Evolutionary conservation across 1,284 basidiomycete species (phyloP).

Genomic region (Ceratobasidium papillatum): DNA sequence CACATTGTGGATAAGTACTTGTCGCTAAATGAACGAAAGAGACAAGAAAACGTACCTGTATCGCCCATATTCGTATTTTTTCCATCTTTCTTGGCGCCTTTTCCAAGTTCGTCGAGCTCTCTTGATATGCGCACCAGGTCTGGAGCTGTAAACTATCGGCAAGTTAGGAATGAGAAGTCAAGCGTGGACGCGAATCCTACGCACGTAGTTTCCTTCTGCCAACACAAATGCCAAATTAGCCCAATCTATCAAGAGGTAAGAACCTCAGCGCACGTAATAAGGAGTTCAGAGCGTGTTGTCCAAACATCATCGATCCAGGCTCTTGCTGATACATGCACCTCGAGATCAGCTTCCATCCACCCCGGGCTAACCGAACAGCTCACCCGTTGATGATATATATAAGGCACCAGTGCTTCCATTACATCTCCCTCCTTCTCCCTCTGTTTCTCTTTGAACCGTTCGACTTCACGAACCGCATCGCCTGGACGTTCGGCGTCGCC

Average conservation of each 20-base stretch:
- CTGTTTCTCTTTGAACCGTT: constrained; percentile 32
- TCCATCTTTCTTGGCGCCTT: constrained; percentile 56
- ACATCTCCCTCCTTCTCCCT: constrained; percentile 37
- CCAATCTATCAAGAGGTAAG: constrained; percentile 20
- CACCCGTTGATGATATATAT: constrained; percentile 39
- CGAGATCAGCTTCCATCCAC: no score
- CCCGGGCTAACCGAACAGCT: neutral
- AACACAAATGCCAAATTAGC: constrained; percentile 35
- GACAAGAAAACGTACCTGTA: constrained; percentile 62
- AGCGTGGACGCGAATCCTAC: constrained; percentile 49
- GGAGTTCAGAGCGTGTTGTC: constrained; percentile 87
- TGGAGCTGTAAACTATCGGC: constrained; percentile 76
- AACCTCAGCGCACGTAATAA: constrained; percentile 63
- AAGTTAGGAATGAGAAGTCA: constrained; percentile 6
- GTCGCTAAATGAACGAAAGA: constrained; percentile 43
- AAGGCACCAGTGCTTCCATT: constrained; percentile 32
- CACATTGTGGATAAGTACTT: constrained; percentile 25
- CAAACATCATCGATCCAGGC: constrained; percentile 80
- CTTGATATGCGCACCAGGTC: constrained; percentile 86
- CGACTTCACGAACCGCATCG: constrained; percentile 34
- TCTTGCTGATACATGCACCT: no score
- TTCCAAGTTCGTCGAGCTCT: constrained; percentile 62
- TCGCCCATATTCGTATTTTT: constrained; percentile 88
- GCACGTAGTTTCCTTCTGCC: constrained; percentile 74
- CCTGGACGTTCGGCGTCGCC: constrained; percentile 32